Conservation (phyloP, 371 early-diverging fungal genomes). For the Nematocida homosporus region DNA sequence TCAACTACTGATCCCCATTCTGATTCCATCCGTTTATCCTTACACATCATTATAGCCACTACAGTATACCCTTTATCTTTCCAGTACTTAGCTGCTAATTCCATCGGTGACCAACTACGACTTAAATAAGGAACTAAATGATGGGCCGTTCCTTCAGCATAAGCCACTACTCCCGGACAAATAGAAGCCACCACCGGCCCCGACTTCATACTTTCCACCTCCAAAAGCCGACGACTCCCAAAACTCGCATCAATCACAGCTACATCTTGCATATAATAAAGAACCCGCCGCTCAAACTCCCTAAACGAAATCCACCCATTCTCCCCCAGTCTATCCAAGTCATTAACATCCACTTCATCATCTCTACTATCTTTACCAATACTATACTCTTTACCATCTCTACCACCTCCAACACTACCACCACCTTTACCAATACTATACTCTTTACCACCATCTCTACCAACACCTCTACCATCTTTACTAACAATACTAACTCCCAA, state of each 20-base stretch:
- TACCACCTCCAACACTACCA: neutral
- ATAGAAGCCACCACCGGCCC: conserved; percentile 8
- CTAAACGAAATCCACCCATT: conserved; percentile 22
- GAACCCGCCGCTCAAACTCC: conserved; percentile 22
- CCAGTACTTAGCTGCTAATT: conserved; percentile 30
- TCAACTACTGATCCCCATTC: conserved; percentile 13
- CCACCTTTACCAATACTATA: no score
- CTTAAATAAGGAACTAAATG: conserved; percentile 11
- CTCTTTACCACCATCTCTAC: no score
- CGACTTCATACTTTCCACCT: neutral
- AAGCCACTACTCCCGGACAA: conserved; percentile 50
- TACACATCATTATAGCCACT: conserved; percentile 40
- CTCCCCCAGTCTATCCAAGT: neutral
- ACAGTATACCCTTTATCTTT: neutral
- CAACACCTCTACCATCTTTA: no score
- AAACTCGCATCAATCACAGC: conserved; percentile 22
- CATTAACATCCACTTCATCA: neutral
- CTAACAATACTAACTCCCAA: no score
- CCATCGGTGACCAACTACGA: conserved; percentile 18
- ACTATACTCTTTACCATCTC: conserved; percentile 12
- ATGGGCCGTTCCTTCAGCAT: conserved; percentile 16
- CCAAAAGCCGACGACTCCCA: conserved; percentile 4
- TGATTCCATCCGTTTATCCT: conserved; percentile 50
- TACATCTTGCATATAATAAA: neutral
- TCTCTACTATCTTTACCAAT: neutral